Percentiles rank a stretch among this genome's conserved stretches.
Evolutionary conservation across 2,329 filamentous ascomycete genomes (phyloP).

Genomic region (Aspergillus quadricinctus): DNA sequence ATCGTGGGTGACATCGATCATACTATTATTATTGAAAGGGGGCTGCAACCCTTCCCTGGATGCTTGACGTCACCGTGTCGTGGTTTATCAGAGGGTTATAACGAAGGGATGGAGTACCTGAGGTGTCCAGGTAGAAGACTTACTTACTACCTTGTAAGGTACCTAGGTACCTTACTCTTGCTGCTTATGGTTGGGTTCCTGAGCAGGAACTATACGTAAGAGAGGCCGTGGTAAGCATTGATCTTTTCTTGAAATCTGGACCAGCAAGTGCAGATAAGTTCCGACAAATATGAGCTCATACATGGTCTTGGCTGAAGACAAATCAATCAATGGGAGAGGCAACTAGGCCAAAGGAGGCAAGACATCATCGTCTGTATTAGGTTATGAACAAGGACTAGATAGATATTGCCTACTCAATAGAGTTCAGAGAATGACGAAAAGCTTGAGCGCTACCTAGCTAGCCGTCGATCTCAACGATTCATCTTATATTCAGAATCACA

Average conservation of each 20-base stretch:
- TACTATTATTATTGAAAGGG: neutral
- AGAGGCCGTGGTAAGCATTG: neutral
- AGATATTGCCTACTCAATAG: neutral
- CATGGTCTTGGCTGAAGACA: neutral
- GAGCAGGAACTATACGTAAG: neutral
- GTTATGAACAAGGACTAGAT: neutral
- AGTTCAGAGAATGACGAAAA: neutral
- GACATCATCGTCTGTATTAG: neutral
- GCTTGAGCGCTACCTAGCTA: neutral
- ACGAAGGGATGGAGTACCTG: neutral
- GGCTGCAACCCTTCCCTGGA: neutral
- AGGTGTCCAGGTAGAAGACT: too few species aligned
- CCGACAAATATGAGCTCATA: neutral
- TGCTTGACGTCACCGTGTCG: conserved; percentile 14
- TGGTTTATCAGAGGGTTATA: neutral
- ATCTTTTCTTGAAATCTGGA: neutral
- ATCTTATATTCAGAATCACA: neutral
- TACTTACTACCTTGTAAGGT: too few species aligned
- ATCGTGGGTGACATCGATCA: neutral
- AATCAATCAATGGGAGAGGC: neutral
- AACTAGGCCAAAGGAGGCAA: neutral
- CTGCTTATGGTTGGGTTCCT: neutral
- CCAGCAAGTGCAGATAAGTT: neutral
- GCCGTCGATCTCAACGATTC: neutral
- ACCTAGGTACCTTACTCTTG: neutral